Conservation (phyloP, 2,329 filamentous ascomycete genomes). For the Rachicladosporium sp. region DNA sequence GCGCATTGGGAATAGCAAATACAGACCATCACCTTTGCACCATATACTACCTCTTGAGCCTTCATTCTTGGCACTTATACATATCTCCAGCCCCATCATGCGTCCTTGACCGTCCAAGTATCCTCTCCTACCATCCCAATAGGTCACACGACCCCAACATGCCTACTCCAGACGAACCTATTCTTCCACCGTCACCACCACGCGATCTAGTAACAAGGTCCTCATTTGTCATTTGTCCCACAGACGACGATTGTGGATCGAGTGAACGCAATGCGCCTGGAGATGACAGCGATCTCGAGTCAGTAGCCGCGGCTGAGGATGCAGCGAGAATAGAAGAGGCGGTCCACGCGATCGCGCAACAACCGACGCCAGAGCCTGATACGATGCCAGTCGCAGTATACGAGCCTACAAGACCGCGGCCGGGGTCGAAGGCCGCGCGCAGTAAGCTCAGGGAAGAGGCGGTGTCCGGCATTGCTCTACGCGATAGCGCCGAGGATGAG, state of each 20-base stretch:
- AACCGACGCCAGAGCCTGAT: conserved; percentile 20
- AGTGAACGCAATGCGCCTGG: conserved; percentile 8
- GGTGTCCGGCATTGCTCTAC: neutral
- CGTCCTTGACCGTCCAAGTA: too few species aligned
- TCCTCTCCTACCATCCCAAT: neutral
- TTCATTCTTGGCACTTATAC: too few species aligned
- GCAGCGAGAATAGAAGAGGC: conserved; percentile 1
- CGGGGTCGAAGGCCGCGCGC: too few species aligned
- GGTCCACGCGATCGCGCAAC: conserved; percentile 14
- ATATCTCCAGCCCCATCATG: too few species aligned
- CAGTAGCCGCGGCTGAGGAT: conserved; percentile 14
- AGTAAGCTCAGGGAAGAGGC: too few species aligned
- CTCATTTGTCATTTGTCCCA: conserved; percentile 31
- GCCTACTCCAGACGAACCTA: conserved; percentile 11
- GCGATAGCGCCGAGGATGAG: neutral
- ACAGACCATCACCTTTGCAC: too few species aligned
- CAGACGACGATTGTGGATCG: conserved; percentile 23
- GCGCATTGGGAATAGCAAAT: too few species aligned
- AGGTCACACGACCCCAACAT: conserved; percentile 7
- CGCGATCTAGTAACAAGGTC: conserved; percentile 10
- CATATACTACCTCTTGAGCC: too few species aligned
- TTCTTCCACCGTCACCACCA: conserved; percentile 8
- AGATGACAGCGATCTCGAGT: conserved; percentile 20
- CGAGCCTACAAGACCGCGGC: too few species aligned
- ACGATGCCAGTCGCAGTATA: too few species aligned